Conservation (phyloP, 805 yeast genomes). For the Yueomyces sp. region DNA sequence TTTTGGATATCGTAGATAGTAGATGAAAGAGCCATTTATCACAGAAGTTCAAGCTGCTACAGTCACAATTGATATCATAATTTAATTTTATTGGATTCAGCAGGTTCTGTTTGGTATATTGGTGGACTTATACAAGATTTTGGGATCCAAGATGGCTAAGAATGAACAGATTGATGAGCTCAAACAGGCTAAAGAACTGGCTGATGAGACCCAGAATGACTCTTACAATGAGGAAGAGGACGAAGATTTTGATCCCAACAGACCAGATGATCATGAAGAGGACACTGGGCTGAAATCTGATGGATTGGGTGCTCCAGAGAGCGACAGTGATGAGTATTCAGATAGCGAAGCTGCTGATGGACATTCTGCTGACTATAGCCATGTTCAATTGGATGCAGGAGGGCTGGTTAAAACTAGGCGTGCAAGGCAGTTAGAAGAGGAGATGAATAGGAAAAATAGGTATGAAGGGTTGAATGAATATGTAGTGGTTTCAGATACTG, state of each 20-base stretch:
- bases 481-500: conserved; percentile 24
- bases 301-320: conserved; percentile 1
- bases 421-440: conserved; percentile 37
- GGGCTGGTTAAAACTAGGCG: conserved; percentile 60
- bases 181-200: background rate
- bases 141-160: too few species aligned
- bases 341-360: conserved; percentile 13
- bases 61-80: too few species aligned
- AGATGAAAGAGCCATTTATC: too few species aligned
- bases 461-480: conserved; percentile 19
- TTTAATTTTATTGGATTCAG: too few species aligned
- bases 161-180: too few species aligned
- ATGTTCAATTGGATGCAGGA: conserved; percentile 43
- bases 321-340: conserved; percentile 25
- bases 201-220: conserved; percentile 5
- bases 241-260: conserved; percentile 26
- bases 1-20: too few species aligned
- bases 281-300: too few species aligned
- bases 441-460: conserved; percentile 14
- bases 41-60: too few species aligned
- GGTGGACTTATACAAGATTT: too few species aligned
- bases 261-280: conserved; percentile 8
- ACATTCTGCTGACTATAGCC: conserved; percentile 29
- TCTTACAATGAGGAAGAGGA: conserved; percentile 26
- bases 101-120: too few species aligned